Base-by-base conservation (phyloP, 1,284 basidiomycete species). In the Agaricales sp. region DNA sequence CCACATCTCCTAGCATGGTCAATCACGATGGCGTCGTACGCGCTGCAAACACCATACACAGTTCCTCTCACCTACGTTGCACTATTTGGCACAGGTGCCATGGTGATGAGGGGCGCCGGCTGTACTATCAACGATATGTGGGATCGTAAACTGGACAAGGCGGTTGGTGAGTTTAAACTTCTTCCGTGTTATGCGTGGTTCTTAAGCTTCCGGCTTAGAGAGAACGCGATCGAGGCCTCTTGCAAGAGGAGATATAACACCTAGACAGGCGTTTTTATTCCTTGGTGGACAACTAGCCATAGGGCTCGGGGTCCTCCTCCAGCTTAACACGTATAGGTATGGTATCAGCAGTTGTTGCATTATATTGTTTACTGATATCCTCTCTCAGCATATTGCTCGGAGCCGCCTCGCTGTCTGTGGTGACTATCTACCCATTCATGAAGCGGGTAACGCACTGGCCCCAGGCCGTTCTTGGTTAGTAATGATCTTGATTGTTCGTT, bases 121-220 rank as follows among this genome's bases (percentile, higher is more conserved):
- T 99, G 96, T 63, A 98, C 92, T 0, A 96, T 99, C 60, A 99
- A 99, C 63, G 96, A 99, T 63, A 87, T 99, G 82, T 99, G 96
- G 94, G 96, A 99, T 63, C 75, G 76, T 54, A 80, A 90, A 57
- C 77, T 97, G 51, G 96, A 99, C 69, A 83, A 81, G 59, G 81
- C 85, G 50, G 96, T 99, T 46, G 91, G 92, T 93, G 61, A 61
- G 90, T 64, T 45, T n/a, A 18, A n/a, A 23, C 30, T 45, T 44
- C 6, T n/a, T 2, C 3, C n/a, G 21, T 38, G 11, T 14, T 1
- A 22, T n/a, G 26, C 43, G 37, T 45, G 39, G 4, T 20, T 21
- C 48, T 48, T 26, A 45, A n/a, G 11, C 16, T 43, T 45, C 46
- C n/a, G 41, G 18, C 26, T 23, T 38, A 76, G 72, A 63, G 38